Conservation (phyloP, 176 grass and related monocot species). For the Aegilops tauschii region DNA sequence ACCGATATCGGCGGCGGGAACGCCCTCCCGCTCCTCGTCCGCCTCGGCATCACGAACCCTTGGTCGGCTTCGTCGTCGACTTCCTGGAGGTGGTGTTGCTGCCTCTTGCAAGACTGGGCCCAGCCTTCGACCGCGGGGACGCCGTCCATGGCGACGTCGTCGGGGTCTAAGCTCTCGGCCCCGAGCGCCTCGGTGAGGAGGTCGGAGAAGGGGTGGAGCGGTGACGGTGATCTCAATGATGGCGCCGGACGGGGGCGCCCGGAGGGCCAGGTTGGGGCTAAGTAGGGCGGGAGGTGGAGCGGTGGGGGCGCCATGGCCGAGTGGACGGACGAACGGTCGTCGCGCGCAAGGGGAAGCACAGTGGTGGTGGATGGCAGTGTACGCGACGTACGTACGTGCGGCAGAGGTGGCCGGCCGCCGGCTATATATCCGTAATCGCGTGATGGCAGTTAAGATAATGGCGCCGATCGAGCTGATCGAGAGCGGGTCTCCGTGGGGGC, state of each 20-base stretch:
- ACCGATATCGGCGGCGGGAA: conserved; percentile 74
- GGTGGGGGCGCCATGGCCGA: conserved; percentile 17
- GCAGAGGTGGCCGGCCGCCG: background rate
- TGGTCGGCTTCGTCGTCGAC: background rate
- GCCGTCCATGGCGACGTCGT: conserved; percentile 40
- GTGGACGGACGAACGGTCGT: background rate
- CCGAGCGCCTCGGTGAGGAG: conserved; percentile 40
- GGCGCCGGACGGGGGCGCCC: background rate
- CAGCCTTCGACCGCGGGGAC: background rate
- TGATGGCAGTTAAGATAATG: background rate
- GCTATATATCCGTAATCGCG: background rate
- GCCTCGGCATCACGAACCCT: conserved; percentile 5
- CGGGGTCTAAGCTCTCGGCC: conserved; percentile 53
- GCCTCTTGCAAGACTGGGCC: background rate
- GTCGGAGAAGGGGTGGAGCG: background rate
- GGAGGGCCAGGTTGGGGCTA: background rate
- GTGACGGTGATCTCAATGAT: background rate
- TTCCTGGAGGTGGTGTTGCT: background rate
- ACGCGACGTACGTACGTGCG: background rate
- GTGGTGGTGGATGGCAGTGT: background rate
- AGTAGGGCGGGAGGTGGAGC: conserved; percentile 5
- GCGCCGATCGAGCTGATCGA: background rate
- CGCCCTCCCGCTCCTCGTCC: conserved; percentile 41
- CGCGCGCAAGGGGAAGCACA: background rate
- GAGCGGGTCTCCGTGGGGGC: conserved; percentile 7